Base-by-base conservation (phyloP, 371 early-diverging fungal species). In the Rhizopus sp. region DNA sequence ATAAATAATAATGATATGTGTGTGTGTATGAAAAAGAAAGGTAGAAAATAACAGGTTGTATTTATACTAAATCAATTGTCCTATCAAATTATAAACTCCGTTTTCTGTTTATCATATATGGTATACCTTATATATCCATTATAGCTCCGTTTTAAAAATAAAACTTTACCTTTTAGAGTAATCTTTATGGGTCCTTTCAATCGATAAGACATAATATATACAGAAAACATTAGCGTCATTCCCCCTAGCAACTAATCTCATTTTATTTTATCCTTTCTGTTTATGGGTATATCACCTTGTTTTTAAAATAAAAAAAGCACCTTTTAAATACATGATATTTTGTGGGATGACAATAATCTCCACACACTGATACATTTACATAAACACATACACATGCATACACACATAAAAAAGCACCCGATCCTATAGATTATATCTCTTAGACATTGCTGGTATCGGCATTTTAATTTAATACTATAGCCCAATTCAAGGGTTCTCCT, bases 131-230 rank as follows among this genome's bases (percentile, higher is more conserved):
- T 23, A 23, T 23, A 23, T 23, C 23, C 23, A 23, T 23, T 23
- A 23, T 23, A 23, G 23, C 29, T 23, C 30, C 17, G 46, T 29
- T 23, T 46, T 7, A 46, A 46, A 29, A 46, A 23, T 8, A 5
- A 23, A 17, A 29, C 46, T 23, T 46, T 17, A 1, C 46, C 46
- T 23, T 46, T 46, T 23, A 29, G 29, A 29, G 46, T 15, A 46
- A 46, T 46, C 9, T 46, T 15, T 46, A 12, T 17, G 46, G 23
- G 23, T 23, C 23, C 23, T 23, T 23, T 2, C 23, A 23, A 46
- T 46, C 46, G 46, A 46, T 46, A 46, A 46, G 46, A 46, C 23
- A 46, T n/a, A 46, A 23, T 29, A 7, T 46, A 23, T n/a, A 30
- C 17, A 46, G 29, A 46, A 45, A 46, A 46, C 23, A 23, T 23